Evolutionary conservation across 306 rosid species (phyloP).

Genomic region (Rosa persica): DNA sequence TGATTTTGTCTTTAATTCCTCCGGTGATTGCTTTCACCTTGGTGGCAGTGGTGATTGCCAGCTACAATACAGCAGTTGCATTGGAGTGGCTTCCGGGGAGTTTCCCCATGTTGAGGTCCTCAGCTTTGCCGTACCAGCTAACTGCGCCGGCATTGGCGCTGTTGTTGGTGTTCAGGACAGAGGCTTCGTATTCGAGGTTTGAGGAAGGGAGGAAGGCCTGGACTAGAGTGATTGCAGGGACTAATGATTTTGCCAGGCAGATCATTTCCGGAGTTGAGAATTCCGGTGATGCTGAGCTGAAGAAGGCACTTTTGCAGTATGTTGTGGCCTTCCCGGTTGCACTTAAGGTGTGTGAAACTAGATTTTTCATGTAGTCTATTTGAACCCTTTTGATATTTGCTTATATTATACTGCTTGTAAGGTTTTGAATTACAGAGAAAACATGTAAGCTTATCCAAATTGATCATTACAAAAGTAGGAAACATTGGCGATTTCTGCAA

Average conservation of each 20-base stretch:
- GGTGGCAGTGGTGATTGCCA: slow-evolving; percentile 57
- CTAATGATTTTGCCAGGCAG: slow-evolving; percentile 64
- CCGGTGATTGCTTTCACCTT: slow-evolving; percentile 69
- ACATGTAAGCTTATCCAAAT: background rate
- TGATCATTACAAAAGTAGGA: background rate
- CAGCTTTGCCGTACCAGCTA: slow-evolving; percentile 78
- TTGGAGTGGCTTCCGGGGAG: slow-evolving; percentile 49
- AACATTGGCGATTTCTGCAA: background rate
- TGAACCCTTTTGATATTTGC: background rate
- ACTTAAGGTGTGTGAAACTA: slow-evolving; percentile 53
- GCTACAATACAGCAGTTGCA: slow-evolving; percentile 59
- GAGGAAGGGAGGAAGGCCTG: slow-evolving; percentile 89
- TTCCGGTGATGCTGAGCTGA: slow-evolving; percentile 43
- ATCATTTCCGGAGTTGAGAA: slow-evolving; percentile 46
- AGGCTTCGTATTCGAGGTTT: slow-evolving; percentile 78
- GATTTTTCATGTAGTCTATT: background rate
- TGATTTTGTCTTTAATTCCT: slow-evolving; percentile 66
- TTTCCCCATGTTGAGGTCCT: slow-evolving; percentile 55
- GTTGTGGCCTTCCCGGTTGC: slow-evolving; percentile 75
- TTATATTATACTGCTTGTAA: background rate
- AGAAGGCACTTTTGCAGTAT: slow-evolving; percentile 68
- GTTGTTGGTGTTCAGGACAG: slow-evolving; percentile 79
- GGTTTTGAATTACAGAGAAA: background rate
- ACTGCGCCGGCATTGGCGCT: slow-evolving; percentile 90
- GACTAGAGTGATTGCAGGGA: slow-evolving; percentile 61